Percentiles rank a stretch among this genome's conserved stretches.
phyloP scores from a whole-genome alignment of 1,139 yeast species.

The Debaryomyces udenii region DNA sequence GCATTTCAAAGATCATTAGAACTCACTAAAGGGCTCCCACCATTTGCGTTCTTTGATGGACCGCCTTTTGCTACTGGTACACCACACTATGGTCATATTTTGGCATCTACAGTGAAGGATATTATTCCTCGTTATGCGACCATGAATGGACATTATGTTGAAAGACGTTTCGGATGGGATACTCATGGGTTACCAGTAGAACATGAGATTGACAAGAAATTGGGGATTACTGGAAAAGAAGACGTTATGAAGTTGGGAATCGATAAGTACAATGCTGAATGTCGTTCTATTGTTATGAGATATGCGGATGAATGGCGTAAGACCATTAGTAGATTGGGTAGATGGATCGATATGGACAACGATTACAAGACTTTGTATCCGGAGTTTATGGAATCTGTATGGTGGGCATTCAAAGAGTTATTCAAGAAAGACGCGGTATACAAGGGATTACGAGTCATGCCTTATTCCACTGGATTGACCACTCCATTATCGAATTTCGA shows the following conservation, averaged over 20 bases:
- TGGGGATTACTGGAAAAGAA: conserved; percentile 89
- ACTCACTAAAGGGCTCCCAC: conserved; percentile 81
- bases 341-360: conserved; percentile 99
- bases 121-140: conserved; percentile 97
- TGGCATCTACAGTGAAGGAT: conserved; percentile 96
- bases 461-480: conserved; percentile 95
- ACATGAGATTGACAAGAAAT: conserved; percentile 96
- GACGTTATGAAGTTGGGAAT: conserved; percentile 95
- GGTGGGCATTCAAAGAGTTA: conserved; percentile 98
- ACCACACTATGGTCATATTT: conserved; percentile 97
- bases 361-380: conserved; percentile 98
- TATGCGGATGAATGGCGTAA: conserved; percentile 94
- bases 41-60: conserved; percentile 94
- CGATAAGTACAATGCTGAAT: conserved; percentile 89
- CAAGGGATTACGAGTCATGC: conserved; percentile 97
- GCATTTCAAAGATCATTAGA: conserved; percentile 90
- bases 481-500: conserved; percentile 97
- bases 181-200: conserved; percentile 99
- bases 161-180: conserved; percentile 99
- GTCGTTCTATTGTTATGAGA: conserved; percentile 96
- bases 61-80: conserved; percentile 99
- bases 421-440: conserved; percentile 85
- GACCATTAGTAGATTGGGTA: conserved; percentile 90
- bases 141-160: conserved; percentile 95
- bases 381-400: conserved; percentile 92